These are phyloP conservation scores for Colletotrichum sp. DNA, from an alignment of 2,329 filamentous ascomycete genomes.

Conservation along the genomic window DNA sequence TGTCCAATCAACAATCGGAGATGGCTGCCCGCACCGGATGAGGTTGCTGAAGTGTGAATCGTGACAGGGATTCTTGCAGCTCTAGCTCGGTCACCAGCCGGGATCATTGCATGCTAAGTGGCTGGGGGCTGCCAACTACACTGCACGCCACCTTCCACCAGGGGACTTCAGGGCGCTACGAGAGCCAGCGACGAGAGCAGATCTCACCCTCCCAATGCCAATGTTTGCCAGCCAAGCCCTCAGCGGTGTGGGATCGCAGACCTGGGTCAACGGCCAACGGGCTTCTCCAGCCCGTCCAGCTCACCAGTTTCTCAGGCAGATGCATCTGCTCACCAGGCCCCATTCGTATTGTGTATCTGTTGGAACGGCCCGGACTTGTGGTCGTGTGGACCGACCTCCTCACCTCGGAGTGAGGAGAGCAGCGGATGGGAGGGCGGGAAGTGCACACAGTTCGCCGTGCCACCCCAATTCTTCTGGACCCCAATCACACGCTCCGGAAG, in stretches of 20 bases:
- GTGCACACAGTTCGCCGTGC: not conserved
- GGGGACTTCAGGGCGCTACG: conserved; percentile 3
- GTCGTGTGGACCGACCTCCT: not conserved
- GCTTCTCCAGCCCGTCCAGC: not conserved
- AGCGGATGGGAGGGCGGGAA: not conserved
- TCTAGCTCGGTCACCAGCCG: conserved; percentile 2
- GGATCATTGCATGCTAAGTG: conserved; percentile 16
- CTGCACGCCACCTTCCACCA: conserved; percentile 8
- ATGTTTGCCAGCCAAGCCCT: not conserved
- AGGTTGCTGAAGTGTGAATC: conserved; percentile 21
- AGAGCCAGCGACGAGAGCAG: not conserved
- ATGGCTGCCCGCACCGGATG: not conserved
- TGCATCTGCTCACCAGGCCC: not conserved
- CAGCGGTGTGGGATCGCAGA: not conserved
- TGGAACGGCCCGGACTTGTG: not conserved
- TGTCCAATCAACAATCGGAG: not conserved
- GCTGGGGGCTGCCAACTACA: not conserved
- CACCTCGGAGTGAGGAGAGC: not conserved
- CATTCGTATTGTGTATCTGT: not conserved
- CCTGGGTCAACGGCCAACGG: not conserved
- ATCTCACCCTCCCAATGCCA: not conserved
- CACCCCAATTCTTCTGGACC: conserved; percentile 5
- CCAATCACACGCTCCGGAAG: conserved; percentile 7
- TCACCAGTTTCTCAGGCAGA: not conserved
- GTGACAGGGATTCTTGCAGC: conserved; percentile 25